phyloP scores from a whole-genome alignment of 202 grass and related monocot species.

The Setaria italica region DNA sequence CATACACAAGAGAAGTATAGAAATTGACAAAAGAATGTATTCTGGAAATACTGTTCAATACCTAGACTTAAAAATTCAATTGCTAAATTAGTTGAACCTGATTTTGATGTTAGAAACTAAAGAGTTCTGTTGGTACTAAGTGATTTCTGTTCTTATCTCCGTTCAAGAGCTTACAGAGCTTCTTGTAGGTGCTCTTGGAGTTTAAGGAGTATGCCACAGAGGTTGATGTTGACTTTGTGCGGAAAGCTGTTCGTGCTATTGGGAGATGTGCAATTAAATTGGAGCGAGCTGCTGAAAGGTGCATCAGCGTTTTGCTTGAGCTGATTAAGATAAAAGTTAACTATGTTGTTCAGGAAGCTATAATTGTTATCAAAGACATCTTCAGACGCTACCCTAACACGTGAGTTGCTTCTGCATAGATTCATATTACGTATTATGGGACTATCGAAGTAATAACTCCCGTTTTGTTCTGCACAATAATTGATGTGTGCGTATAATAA shows the following conservation, averaged over 20 bases:
- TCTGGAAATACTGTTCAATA: not conserved
- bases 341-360: conserved; percentile 99
- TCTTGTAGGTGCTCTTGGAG: conserved; percentile 85
- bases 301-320: conserved; percentile 98
- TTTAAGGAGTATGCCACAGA: conserved; percentile 99
- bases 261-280: conserved; percentile 99
- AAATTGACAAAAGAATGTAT: not conserved
- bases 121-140: conserved; percentile 21
- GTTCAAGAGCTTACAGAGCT: conserved; percentile 45
- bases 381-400: conserved; percentile 99
- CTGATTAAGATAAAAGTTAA: conserved; percentile 99
- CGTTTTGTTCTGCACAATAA: not conserved
- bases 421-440: conserved; percentile 36
- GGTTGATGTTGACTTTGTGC: conserved; percentile 99
- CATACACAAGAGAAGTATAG: not conserved
- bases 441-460: not conserved
- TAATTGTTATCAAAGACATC: conserved; percentile 99
- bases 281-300: conserved; percentile 95
- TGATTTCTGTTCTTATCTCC: conserved; percentile 7
- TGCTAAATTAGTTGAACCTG: conserved; percentile 12
- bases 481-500: conserved; percentile 1
- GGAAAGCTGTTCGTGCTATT: conserved; percentile 99
- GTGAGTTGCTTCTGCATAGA: conserved; percentile 59
- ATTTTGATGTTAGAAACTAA: not conserved
- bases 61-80: conserved; percentile 6